Conservation (phyloP, 139 green algal genomes). For the Edaphochlamys debaryana region DNA sequence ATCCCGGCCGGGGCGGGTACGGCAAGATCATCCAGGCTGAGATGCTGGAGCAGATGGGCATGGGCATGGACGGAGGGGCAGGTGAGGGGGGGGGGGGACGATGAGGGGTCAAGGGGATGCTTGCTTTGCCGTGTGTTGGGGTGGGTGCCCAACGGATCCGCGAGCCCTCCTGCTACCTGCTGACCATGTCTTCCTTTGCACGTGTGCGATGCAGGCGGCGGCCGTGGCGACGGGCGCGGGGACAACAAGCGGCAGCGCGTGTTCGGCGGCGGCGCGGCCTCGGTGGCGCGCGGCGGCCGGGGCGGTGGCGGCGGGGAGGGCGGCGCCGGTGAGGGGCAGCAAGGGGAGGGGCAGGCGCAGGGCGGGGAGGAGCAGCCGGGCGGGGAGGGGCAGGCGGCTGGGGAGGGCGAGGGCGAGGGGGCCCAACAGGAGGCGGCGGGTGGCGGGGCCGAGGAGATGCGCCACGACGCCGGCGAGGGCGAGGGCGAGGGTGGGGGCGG, state of each 20-base stretch:
- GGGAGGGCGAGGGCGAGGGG: neutral
- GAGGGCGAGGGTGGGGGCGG: neutral
- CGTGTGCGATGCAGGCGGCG: neutral
- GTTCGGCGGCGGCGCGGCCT: neutral
- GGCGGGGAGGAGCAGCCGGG: neutral
- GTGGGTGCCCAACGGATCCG: too few species aligned
- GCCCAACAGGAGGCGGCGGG: neutral
- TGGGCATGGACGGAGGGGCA: constrained; percentile 26
- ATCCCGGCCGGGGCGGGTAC: constrained; percentile 86
- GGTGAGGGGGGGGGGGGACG: neutral
- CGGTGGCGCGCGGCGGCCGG: neutral
- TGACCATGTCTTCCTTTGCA: too few species aligned
- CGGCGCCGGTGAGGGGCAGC: neutral
- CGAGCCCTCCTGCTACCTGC: too few species aligned
- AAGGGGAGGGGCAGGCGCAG: neutral
- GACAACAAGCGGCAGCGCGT: constrained; percentile 33
- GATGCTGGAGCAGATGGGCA: constrained; percentile 46
- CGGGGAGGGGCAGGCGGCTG: neutral
- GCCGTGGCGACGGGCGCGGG: neutral
- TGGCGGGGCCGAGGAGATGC: neutral
- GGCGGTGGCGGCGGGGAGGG: neutral
- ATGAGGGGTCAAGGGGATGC: too few species aligned
- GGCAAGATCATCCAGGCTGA: constrained; percentile 60
- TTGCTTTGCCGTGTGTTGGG: too few species aligned
- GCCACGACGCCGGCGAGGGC: too few species aligned